Conservation (phyloP, 257 asterid species). For the Fraxinus quadrangulata region DNA sequence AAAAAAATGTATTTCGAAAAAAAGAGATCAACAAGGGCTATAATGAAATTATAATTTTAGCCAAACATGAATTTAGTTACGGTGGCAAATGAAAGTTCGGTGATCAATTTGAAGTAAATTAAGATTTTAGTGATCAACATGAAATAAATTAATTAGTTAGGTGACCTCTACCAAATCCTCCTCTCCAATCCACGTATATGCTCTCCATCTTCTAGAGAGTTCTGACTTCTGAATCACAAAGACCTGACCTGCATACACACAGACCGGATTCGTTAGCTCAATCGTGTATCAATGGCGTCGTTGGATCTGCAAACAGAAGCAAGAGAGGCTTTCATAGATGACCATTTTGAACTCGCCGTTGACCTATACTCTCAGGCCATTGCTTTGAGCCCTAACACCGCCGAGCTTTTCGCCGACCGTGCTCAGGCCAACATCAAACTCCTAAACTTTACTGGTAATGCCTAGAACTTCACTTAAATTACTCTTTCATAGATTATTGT, state of each 20-base stretch:
- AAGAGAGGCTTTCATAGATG: constrained; percentile 90
- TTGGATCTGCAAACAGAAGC: constrained; percentile 89
- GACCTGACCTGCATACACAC: background rate
- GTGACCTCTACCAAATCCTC: too few species aligned
- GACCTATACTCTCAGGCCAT: constrained; percentile 94
- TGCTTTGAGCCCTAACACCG: constrained; percentile 58
- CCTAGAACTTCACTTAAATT: background rate
- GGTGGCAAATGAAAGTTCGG: too few species aligned
- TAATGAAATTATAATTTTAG: too few species aligned
- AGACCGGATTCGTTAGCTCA: background rate
- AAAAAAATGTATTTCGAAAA: too few species aligned
- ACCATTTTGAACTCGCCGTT: constrained; percentile 95
- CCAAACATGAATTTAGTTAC: too few species aligned
- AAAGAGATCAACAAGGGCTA: too few species aligned
- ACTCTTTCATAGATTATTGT: background rate
- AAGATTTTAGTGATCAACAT: too few species aligned
- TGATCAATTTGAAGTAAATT: too few species aligned
- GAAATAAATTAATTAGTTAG: too few species aligned
- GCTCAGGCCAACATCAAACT: constrained; percentile 95
- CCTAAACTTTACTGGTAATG: constrained; percentile 73
- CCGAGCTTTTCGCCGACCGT: constrained; percentile 87
- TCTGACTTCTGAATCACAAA: constrained; percentile 20
- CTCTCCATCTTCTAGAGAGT: background rate
- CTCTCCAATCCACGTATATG: too few species aligned
- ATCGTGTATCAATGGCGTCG: constrained; percentile 61